Evolutionary conservation across 2,329 filamentous ascomycete species (phyloP).

Genomic region (Fusarium sp.): DNA sequence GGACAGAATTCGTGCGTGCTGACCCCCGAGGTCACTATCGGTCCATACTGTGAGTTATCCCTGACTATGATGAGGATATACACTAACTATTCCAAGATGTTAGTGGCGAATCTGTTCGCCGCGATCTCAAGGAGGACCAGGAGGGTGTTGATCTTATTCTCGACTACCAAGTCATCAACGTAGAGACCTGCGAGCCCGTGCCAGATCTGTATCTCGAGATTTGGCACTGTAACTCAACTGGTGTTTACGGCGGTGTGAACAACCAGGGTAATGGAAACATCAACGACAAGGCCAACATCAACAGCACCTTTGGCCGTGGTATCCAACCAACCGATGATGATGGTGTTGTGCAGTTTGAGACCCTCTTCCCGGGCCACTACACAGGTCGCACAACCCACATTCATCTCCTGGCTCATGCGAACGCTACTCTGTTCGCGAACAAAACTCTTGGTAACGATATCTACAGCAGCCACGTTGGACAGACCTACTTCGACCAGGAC

Average conservation of each 20-base stretch:
- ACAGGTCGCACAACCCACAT: conserved; percentile 62
- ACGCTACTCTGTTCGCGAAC: conserved; percentile 52
- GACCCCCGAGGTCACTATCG: conserved; percentile 64
- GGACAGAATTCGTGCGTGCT: conserved; percentile 61
- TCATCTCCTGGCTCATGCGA: conserved; percentile 58
- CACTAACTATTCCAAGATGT: conserved; percentile 37
- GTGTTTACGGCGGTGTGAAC: conserved; percentile 60
- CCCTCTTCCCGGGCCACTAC: conserved; percentile 62
- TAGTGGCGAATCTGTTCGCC: conserved; percentile 50
- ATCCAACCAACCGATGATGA: conserved; percentile 58
- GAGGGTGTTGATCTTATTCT: conserved; percentile 57
- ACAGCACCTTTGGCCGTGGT: conserved; percentile 53
- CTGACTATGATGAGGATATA: accelerated
- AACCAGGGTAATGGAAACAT: conserved; percentile 60
- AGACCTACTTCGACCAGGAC: conserved; percentile 73
- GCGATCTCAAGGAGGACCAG: conserved; percentile 58
- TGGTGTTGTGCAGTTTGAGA: conserved; percentile 60
- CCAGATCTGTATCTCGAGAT: conserved; percentile 59
- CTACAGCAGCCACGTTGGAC: conserved; percentile 70
- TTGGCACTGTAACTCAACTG: conserved; percentile 63
- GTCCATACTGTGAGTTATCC: conserved; percentile 55
- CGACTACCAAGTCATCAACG: conserved; percentile 61
- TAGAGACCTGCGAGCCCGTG: conserved; percentile 59
- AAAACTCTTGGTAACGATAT: conserved; percentile 53
- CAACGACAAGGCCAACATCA: conserved; percentile 49